A percentile compares a stretch with the other conserved stretches of the same genome.
Evolutionary conservation across 805 yeast genomes (phyloP).

Genomic region (Saturnispora besseyi): DNA sequence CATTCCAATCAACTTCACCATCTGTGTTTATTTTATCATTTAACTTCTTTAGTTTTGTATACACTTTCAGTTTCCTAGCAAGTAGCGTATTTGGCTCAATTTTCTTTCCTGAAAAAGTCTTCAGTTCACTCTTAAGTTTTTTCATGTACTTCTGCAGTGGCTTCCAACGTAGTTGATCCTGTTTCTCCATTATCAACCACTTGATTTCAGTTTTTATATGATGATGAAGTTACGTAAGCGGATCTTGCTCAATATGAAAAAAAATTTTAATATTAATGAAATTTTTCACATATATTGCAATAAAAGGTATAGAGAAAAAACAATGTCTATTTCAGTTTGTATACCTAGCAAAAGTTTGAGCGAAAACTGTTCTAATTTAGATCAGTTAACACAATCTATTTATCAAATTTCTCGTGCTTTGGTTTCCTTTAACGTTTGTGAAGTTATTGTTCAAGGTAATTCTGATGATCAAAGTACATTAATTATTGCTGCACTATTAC

Average conservation of each 20-base stretch:
- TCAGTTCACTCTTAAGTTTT: conserved; percentile 5
- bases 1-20: not conserved
- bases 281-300: not conserved
- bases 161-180: not conserved
- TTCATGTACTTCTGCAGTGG: not conserved
- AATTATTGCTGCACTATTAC: conserved; percentile 8
- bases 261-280: not conserved
- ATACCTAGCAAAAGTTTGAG: not conserved
- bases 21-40: not conserved
- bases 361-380: conserved; percentile 33
- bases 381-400: conserved; percentile 63
- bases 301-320: not conserved
- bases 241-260: not conserved
- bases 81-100: conserved; percentile 4
- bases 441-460: conserved; percentile 50
- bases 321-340: conserved; percentile 5
- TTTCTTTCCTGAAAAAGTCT: conserved; percentile 8
- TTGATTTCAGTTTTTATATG: not conserved
- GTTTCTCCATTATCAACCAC: not conserved
- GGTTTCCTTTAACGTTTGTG: conserved; percentile 60
- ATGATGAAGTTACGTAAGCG: not conserved
- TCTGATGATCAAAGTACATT: conserved; percentile 13
- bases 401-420: conserved; percentile 77
- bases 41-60: conserved; percentile 9
- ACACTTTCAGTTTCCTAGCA: conserved; percentile 5